These are phyloP conservation scores for Colletotrichum sp. DNA, from an alignment of 2,329 filamentous ascomycete species.

Conservation along the genomic window DNA sequence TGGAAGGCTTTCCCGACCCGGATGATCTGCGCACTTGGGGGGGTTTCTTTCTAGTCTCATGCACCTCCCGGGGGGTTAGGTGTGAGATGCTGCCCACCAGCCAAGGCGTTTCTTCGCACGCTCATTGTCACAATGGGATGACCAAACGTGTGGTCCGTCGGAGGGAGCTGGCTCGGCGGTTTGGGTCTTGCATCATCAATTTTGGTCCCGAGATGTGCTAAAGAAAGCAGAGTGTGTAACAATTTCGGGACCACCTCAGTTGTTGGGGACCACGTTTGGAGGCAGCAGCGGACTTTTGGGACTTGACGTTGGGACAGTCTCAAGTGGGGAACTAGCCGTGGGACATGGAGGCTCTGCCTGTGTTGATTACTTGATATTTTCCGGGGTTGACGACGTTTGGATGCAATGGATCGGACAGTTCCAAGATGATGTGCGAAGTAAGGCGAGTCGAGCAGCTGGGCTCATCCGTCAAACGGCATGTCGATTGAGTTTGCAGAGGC, in stretches of 20 bases:
- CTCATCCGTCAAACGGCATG: background rate
- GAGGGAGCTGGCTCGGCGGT: background rate
- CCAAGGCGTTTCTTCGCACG: background rate
- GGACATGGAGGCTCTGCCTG: constrained; percentile 9
- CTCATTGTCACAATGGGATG: background rate
- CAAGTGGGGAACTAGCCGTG: constrained; percentile 1
- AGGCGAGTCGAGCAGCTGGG: background rate
- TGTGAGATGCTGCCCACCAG: background rate
- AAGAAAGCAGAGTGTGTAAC: background rate
- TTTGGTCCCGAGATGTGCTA: background rate
- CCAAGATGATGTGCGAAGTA: too few species aligned
- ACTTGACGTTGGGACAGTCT: constrained; percentile 16
- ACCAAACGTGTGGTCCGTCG: background rate
- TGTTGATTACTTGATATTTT: background rate
- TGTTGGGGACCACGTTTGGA: background rate
- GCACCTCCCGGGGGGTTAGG: background rate
- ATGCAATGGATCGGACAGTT: background rate
- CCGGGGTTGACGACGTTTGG: background rate
- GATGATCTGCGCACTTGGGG: constrained; percentile 11
- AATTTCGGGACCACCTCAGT: background rate
- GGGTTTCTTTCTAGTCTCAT: constrained; percentile 8
- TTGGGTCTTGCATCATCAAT: background rate
- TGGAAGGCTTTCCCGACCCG: constrained; percentile 3
- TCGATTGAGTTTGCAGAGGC: background rate
- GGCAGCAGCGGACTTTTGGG: background rate